These are phyloP conservation scores for Pleurotus tuber-regium DNA, from an alignment of 768 basidiomycete genomes.

Conservation along the genomic window DNA sequence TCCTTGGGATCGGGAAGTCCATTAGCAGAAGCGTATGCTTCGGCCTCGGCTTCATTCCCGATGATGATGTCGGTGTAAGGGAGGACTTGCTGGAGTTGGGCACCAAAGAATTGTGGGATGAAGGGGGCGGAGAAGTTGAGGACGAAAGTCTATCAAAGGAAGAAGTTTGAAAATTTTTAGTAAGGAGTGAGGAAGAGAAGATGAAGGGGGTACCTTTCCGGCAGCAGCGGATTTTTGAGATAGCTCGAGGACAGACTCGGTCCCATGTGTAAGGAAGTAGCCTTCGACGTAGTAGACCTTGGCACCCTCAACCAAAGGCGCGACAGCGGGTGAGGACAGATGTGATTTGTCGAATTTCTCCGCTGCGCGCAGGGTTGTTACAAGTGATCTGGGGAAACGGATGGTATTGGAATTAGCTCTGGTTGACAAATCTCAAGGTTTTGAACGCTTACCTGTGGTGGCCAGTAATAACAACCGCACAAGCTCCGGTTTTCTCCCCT, in stretches of 20 bases:
- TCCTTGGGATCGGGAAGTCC: conserved; percentile 67
- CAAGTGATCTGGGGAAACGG: conserved; percentile 69
- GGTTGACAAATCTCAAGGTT: too few species aligned
- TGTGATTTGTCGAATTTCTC: conserved; percentile 87
- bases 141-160: conserved; percentile 63
- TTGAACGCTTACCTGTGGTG: conserved; percentile 89
- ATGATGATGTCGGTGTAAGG: conserved; percentile 88
- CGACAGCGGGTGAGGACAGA: conserved; percentile 71
- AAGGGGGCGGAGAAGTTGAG: conserved; percentile 97
- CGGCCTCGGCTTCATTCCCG: conserved; percentile 96
- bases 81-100: conserved; percentile 77
- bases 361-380: conserved; percentile 87
- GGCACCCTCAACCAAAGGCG: conserved; percentile 74
- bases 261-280: conserved; percentile 95
- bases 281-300: conserved; percentile 94
- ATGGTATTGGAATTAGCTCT: too few species aligned
- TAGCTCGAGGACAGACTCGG: conserved; percentile 65
- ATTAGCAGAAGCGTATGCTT: conserved; percentile 74
- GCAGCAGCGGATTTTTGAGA: conserved; percentile 73
- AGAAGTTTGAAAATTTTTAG: conserved; percentile 9
- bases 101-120: conserved; percentile 90
- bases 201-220: conserved; percentile 57
- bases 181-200: not conserved
- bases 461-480: conserved; percentile 92
- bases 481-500: conserved; percentile 91